Percentiles rank a stretch among this genome's conserved stretches.
These are phyloP conservation scores for Metarhizium album DNA, from an alignment of 2,329 filamentous ascomycete genomes.

Conservation along the genomic window DNA sequence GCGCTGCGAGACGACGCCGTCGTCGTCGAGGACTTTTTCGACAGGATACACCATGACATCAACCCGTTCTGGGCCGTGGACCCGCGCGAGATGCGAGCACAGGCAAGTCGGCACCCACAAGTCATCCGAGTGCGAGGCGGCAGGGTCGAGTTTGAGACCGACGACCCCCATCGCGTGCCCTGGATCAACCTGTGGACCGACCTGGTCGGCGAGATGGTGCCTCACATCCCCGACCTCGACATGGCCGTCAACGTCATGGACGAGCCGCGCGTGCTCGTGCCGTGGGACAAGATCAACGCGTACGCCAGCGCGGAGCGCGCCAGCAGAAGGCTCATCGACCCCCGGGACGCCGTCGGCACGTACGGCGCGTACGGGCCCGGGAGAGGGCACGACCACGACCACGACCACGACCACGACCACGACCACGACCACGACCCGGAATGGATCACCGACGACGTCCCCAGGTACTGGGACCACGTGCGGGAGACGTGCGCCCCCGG, in stretches of 20 bases:
- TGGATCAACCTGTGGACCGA: background rate
- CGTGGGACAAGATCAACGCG: slow-evolving; percentile 38
- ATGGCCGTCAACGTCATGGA: slow-evolving; percentile 43
- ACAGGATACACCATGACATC: slow-evolving; percentile 52
- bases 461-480: background rate
- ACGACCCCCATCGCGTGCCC: no score
- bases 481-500: background rate
- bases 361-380: no score
- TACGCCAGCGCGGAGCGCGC: slow-evolving; percentile 28
- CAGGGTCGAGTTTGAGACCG: no score
- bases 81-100: background rate
- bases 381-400: no score
- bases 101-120: background rate
- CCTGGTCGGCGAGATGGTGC: slow-evolving; percentile 9
- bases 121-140: no score
- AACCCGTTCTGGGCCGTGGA: slow-evolving; percentile 47
- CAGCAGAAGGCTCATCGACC: no score
- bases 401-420: slow-evolving; percentile 12
- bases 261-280: slow-evolving; percentile 39
- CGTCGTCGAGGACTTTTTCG: slow-evolving; percentile 52
- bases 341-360: no score
- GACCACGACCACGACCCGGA: slow-evolving; percentile 10
- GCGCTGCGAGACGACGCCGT: slow-evolving; percentile 42
- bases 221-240: slow-evolving; percentile 41
- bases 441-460: background rate